Percentiles rank a stretch among this genome's conserved stretches.
phyloP scores from a whole-genome alignment of 2,329 filamentous ascomycete genomes.

The Colletotrichum spaethianum region DNA sequence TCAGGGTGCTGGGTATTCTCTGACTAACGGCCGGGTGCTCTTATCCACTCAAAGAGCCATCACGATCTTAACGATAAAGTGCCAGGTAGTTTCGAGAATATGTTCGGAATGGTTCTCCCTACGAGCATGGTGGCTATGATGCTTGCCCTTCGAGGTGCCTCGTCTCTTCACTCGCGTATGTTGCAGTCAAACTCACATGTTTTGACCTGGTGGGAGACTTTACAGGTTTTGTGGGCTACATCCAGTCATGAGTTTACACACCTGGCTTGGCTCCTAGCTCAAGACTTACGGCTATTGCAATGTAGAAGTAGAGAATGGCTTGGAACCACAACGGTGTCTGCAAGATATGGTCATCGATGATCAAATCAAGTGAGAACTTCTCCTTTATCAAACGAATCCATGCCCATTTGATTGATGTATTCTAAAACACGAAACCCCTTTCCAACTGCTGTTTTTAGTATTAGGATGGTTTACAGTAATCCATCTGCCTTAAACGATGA shows the following conservation, averaged over 20 bases:
- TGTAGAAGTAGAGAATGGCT: not conserved
- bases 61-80: not conserved
- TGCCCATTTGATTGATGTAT: not conserved
- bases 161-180: not conserved
- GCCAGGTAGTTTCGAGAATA: not conserved
- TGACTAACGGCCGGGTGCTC: not conserved
- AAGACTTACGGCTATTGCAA: not conserved
- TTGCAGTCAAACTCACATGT: not conserved
- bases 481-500: not conserved
- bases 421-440: not conserved
- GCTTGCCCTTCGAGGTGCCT: not conserved
- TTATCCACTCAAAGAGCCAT: not conserved
- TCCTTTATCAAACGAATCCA: not conserved
- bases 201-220: not conserved
- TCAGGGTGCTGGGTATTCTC: not conserved
- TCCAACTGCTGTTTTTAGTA: accelerated
- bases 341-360: not conserved
- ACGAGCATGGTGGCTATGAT: not conserved
- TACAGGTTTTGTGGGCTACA: not conserved
- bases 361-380: not conserved
- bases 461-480: not conserved
- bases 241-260: not conserved
- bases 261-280: not conserved
- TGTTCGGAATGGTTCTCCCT: not conserved
- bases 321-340: not conserved